Evolutionary conservation across 345 rosid genomes (phyloP), one percentile per base, ranked within the genome.

Genomic region (Passiflora organensis): DNA sequence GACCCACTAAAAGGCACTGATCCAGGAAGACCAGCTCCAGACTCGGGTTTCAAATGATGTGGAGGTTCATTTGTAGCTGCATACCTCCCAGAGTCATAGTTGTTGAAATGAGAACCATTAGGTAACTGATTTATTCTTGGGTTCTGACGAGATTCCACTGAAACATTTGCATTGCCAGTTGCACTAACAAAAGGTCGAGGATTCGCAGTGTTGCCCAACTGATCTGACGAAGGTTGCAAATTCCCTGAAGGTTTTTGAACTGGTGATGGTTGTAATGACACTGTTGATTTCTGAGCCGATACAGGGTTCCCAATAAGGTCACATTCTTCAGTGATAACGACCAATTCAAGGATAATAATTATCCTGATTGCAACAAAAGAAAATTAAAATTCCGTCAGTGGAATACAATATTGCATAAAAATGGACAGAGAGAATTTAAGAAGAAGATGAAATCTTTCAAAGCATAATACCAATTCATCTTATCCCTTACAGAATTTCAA

Each of bases 301-400:
- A 63, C 75, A 67, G 81, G 81, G 38, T 78, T 69, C 38, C 89
- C 86, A 71, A 87, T 80, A 4, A 71, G 54, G 58, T 71, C 68
- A 47, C 59, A 75, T 48, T 67, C 76, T 66, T 68, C 77, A 32
- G 39, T 34, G 22, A 83, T 18, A 32, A 91, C 77, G 6, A 75
- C 87, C 84, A 91, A 24, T 28, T 82, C 76, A 53, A 79, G 55
- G 52, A 87, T 68, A 25, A 87, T 66, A 54, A 91, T 78, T 72
- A 91, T 75, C 87, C 97, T 91, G 43, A 41, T 5, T 1, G 3
- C 43, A 41, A 2, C 43, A 9, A 41, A 37, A 41, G 14, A 41
- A 23, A n/a, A 43, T 25, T 16, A 14, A 25, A 55, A n/a, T 18
- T n/a, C 16, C 13, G 5, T 21, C 14, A 14, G 16, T 28, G 34